Evolutionary conservation across 371 early-diverging fungal genomes (phyloP).

Genomic region (Sporodiniella umbellata): DNA sequence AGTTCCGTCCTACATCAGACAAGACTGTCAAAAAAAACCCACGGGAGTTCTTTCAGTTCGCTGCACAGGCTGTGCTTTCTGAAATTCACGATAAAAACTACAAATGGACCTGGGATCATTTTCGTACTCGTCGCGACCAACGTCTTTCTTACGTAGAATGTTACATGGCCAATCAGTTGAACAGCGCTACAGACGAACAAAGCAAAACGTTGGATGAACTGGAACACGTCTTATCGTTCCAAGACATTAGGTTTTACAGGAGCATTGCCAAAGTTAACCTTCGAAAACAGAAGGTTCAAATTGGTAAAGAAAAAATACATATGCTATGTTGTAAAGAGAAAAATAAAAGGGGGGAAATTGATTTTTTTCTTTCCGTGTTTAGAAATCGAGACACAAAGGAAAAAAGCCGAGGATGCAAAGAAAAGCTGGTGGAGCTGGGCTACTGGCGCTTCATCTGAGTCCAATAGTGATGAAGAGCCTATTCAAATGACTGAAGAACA

Average conservation of each 20-base stretch:
- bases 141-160: slow-evolving; percentile 65
- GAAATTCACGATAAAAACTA: slow-evolving; percentile 75
- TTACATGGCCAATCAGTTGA: slow-evolving; percentile 53
- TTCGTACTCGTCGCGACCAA: slow-evolving; percentile 68
- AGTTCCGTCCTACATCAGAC: slow-evolving; percentile 64
- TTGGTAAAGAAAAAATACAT: slow-evolving; percentile 25
- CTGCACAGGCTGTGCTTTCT: slow-evolving; percentile 65
- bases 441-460: slow-evolving; percentile 2
- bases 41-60: slow-evolving; percentile 72
- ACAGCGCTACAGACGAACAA: slow-evolving; percentile 39
- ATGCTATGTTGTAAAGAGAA: no score
- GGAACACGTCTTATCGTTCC: slow-evolving; percentile 64
- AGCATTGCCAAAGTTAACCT: slow-evolving; percentile 62
- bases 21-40: slow-evolving; percentile 70
- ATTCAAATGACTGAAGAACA: slow-evolving; percentile 55
- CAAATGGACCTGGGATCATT: slow-evolving; percentile 74
- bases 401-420: slow-evolving; percentile 22
- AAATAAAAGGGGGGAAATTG: no score
- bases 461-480: slow-evolving; percentile 12
- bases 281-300: slow-evolving; percentile 53
- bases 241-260: slow-evolving; percentile 80
- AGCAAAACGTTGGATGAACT: slow-evolving; percentile 42
- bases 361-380: no score
- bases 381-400: slow-evolving; percentile 25
- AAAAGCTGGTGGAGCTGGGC: slow-evolving; percentile 51